phyloP scores from a whole-genome alignment of 257 asterid genomes.

The Echites panduratus region DNA sequence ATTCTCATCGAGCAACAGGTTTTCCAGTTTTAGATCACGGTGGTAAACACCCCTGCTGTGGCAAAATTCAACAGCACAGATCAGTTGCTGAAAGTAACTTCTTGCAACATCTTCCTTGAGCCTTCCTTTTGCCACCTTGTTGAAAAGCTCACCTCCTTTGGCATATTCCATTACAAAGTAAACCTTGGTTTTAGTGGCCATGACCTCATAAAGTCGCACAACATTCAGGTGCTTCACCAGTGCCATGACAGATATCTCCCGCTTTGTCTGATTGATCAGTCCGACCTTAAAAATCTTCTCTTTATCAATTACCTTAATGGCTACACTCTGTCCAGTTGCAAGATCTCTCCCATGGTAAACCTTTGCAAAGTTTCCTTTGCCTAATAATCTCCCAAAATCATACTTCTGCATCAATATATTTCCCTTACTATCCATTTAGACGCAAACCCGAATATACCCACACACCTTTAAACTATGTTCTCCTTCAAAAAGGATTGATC shows the following conservation, averaged over 20 bases:
- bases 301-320: constrained; percentile 76
- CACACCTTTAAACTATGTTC: constrained; percentile 15
- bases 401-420: constrained; percentile 63
- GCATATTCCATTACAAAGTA: constrained; percentile 66
- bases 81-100: constrained; percentile 64
- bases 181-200: constrained; percentile 75
- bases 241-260: constrained; percentile 68
- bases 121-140: constrained; percentile 58
- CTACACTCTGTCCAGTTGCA: constrained; percentile 56
- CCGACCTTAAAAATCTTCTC: constrained; percentile 57
- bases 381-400: constrained; percentile 75
- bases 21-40: constrained; percentile 77
- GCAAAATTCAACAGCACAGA: constrained; percentile 51
- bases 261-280: constrained; percentile 59
- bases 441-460: constrained; percentile 15
- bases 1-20: constrained; percentile 60
- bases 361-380: constrained; percentile 78
- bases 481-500: constrained; percentile 18
- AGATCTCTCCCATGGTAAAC: constrained; percentile 68
- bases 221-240: constrained; percentile 53
- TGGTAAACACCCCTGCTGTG: constrained; percentile 69
- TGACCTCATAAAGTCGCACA: constrained; percentile 59
- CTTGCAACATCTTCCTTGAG: constrained; percentile 56
- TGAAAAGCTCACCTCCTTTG: constrained; percentile 83
- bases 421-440: constrained; percentile 43